These are phyloP conservation scores for Aegilops umbellulata DNA, from an alignment of 176 grass and related monocot genomes.

Conservation along the genomic window DNA sequence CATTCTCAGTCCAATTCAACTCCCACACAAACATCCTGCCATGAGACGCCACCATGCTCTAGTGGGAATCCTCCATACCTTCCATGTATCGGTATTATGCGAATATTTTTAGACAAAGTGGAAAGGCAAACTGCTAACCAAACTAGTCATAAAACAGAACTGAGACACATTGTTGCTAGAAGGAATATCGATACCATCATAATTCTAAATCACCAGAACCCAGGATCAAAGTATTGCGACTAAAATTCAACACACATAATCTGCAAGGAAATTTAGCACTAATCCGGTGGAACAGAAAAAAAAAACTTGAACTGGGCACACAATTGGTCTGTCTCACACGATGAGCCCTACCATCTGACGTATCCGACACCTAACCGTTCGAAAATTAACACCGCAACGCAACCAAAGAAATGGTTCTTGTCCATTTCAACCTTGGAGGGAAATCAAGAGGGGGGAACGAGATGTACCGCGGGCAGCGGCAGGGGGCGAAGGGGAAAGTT, in stretches of 20 bases:
- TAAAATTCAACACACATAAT: neutral
- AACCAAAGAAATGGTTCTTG: neutral
- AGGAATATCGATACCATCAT: neutral
- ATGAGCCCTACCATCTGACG: neutral
- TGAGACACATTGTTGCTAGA: neutral
- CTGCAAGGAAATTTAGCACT: neutral
- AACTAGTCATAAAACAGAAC: neutral
- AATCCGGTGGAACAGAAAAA: neutral
- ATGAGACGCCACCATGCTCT: neutral
- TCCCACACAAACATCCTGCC: neutral
- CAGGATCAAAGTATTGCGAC: neutral
- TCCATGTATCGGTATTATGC: neutral
- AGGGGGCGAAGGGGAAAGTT: neutral
- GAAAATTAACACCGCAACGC: neutral
- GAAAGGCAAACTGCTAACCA: neutral
- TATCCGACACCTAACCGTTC: neutral
- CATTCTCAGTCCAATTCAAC: neutral
- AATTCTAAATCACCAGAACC: neutral
- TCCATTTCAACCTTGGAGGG: neutral
- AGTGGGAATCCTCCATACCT: neutral
- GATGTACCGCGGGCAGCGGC: neutral
- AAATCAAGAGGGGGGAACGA: neutral
- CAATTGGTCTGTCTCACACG: neutral
- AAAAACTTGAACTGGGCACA: neutral
- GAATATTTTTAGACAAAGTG: neutral